phyloP scores from a whole-genome alignment of 108 stramenopile species.

The Mayamaea pseudoterrestris region DNA sequence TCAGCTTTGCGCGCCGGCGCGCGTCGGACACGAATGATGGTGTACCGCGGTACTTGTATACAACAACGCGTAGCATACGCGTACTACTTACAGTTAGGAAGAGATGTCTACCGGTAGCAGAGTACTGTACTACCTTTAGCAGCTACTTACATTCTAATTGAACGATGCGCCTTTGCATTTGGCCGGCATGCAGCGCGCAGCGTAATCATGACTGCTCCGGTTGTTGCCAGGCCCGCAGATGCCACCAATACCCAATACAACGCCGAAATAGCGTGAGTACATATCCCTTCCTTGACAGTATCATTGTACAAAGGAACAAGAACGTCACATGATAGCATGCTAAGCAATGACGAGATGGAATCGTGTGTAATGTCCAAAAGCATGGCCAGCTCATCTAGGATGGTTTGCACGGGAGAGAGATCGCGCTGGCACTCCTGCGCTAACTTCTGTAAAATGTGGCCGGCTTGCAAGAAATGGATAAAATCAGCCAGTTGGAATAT shows the following conservation, averaged over 20 bases:
- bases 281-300: slow-evolving; percentile 2
- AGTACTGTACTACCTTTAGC: too few relatives aligned
- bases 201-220: slow-evolving; percentile 11
- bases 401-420: not conserved
- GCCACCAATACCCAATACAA: slow-evolving; percentile 6
- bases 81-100: too few relatives aligned
- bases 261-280: not conserved
- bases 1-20: too few relatives aligned
- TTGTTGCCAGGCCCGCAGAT: not conserved
- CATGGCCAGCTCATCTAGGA: not conserved
- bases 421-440: slow-evolving; percentile 3
- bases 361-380: not conserved
- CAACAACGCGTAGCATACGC: too few relatives aligned
- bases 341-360: not conserved
- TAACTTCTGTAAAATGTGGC: not conserved
- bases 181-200: too few relatives aligned
- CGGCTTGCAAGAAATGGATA: too few relatives aligned
- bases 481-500: too few relatives aligned
- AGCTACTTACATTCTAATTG: too few relatives aligned
- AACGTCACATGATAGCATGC: not conserved
- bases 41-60: too few relatives aligned
- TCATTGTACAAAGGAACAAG: slow-evolving; percentile 5
- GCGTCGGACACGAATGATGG: too few relatives aligned
- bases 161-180: too few relatives aligned
- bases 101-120: too few relatives aligned